Evolutionary conservation across 495 filamentous ascomycete genomes (phyloP), one percentile per base, ranked within the genome.

Genomic region (Aspergillus bridgeri): DNA sequence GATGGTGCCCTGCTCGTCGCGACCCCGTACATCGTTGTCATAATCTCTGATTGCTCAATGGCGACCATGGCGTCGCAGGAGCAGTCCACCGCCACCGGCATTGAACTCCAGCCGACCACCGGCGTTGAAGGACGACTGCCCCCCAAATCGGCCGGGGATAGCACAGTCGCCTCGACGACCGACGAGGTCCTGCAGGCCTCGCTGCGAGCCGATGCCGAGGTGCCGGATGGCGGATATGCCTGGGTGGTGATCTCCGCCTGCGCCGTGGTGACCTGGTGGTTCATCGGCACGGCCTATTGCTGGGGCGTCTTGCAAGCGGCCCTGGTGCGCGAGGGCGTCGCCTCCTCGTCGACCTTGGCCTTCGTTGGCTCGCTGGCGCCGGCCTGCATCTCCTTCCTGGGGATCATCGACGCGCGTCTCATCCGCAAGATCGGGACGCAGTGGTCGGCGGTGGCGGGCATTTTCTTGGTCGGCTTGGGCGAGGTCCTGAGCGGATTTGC

Each of bases 241-340:
- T 86, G 83, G 83, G 72, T 79, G 17, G 72, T 86, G 4, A 79
- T 86, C 51, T 66, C 60, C 29, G 77, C 69, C 7, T 83, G 82
- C 60, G 74, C 76, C 1, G 59, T 79, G 0, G 49, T 84, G 11
- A 76, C 77, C 3, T 87, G 79, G 69, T 83, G 79, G 81, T 73
- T 79, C 44, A 73, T 79, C 27, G 82, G 82, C 19, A 76, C 70
- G 0, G 75, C 73, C 8, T 81, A 81, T 57, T 74, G 71, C 52
- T 86, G 83, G 83, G 84, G 84, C 15, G 69, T 86, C 1, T 66
- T 86, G 38, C 83, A 85, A 60, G 74, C 75, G 0, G 82, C 76
- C 0, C 71, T 86, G 5, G 75, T 84, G 6, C 60, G 79, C 33
- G 61, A 74, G 5, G 72, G 71, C 1, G 67, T 80, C 0, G 73